Evolutionary conservation across 2,329 filamentous ascomycete genomes (phyloP), one percentile per base, ranked within the genome.

Genomic region (Colletotrichum sidae): DNA sequence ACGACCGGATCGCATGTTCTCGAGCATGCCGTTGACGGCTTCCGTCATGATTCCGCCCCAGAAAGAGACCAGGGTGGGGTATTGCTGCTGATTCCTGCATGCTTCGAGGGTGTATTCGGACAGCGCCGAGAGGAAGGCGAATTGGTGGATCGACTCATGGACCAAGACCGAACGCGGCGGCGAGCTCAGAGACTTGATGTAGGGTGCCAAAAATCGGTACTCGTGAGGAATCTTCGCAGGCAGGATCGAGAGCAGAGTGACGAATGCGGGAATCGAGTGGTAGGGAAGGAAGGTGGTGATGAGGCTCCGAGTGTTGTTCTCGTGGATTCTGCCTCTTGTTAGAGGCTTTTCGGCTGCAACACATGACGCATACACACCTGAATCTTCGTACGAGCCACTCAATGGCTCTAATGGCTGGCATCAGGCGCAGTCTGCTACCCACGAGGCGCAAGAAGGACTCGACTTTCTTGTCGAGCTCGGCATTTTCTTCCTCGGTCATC

Each of bases 371-470:
- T 8, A 71, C 84, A 67, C 81, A 96, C 93, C 90, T 89, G 74
- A 98, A 99, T 72, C 95, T 86, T 73, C 96, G 86, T 59, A 99
- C 87, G 51, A 99, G 85, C 96, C 96, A 99, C 81, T 99, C 96
- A 42, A 98, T 84, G 13, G 94, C 90, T 79, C 96, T 97, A 58
- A 97, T 88, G 1, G 93, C 93, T 45, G 96, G 95, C 80, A 91
- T 94, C 38, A 99, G 83, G 68, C 95, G 84, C 69, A 99, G 76
- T 45, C 91, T 87, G 34, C 90, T 88, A 25, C 92, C 91, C 10
- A 92, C 89, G 12, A 98, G 84, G 38, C 90, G 91, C 70, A 99
- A 82, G 75, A 98, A 99, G 12, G 88, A 86, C 71, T 96, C 92
- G 60, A 98, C 80, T 61, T 90, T 90, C 54, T 82, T 83, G 77